phyloP scores from a whole-genome alignment of 441 rosid genomes.

The Oxalis stricta region DNA sequence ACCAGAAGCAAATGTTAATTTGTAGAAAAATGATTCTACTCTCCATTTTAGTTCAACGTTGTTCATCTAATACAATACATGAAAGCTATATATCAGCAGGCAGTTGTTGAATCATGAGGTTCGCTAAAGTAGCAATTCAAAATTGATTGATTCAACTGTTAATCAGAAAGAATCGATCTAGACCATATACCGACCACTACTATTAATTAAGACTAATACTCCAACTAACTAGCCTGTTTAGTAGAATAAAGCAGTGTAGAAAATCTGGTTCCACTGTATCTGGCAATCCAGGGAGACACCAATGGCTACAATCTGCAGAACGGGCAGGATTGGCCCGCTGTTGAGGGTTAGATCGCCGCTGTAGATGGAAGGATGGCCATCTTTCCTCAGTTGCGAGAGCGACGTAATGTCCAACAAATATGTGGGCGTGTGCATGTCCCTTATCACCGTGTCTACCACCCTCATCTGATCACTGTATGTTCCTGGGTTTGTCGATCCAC shows the following conservation, averaged over 20 bases:
- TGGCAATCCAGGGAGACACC: conserved; percentile 97
- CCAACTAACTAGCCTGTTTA: no score
- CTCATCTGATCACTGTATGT: conserved; percentile 56
- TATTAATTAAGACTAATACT: no score
- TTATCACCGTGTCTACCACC: conserved; percentile 44
- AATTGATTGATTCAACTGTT: no score
- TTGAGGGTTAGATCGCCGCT: conserved; percentile 57
- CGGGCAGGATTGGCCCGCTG: conserved; percentile 50
- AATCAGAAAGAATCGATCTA: no score
- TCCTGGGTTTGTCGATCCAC: conserved; percentile 37
- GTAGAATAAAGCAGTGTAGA: conserved; percentile 50
- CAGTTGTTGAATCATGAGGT: no score
- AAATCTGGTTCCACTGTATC: conserved; percentile 87
- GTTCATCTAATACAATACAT: no score
- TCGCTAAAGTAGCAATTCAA: no score
- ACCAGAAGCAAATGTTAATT: no score
- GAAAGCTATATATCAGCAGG: no score
- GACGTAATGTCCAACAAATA: conserved; percentile 62
- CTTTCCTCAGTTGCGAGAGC: conserved; percentile 76
- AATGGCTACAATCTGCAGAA: conserved; percentile 93
- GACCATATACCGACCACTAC: no score
- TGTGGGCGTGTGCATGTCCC: conserved; percentile 39
- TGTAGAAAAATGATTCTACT: no score
- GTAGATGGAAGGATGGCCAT: conserved; percentile 83
- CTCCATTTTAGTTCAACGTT: no score